Base-by-base conservation (phyloP, 2,329 filamentous ascomycete species). In the Aspergillus fumigatiaffinis region DNA sequence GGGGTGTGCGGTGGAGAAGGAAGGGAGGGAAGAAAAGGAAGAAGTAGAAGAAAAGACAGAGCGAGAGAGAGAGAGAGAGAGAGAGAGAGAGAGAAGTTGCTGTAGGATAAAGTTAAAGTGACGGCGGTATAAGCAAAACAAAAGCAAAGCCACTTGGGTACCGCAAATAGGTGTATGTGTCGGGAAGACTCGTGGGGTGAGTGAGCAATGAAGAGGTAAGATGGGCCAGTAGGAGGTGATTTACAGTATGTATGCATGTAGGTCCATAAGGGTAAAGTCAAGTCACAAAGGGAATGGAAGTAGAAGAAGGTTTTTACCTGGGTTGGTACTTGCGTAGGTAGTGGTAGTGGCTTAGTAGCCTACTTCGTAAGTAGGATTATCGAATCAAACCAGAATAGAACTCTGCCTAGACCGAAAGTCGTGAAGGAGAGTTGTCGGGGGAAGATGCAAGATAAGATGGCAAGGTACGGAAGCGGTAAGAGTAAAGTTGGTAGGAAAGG, bases 31-130 rank as follows among this genome's bases (percentile, higher is more conserved):
- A 50, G 60, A 55, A 59, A 50, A 54, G 41, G 58, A 54, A 59
- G 54, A 59, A 57, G 42, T 50, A 50, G 78, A 52, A 62, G 77
- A 21, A 47, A 52, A 58, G 54, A 53, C 55, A 50, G 46, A 56
- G 50, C 32, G 35, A 54, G 54, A 55, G 58, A 60, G 44, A 46
- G 57, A 26, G 25, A 26, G 7, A 1, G 23, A 23, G 23, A 23
- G 23, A 23, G 3, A 55, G 48, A 57, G 57, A 61, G 28, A 50
- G 48, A 38, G 32, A 38, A 17, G 32, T 17, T 35, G 32, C 32
- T 35, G 32, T 35, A 38, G 53, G 52, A 57, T 49, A 41, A 41
- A 56, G 55, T 49, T 29, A 20, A 35, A 48, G 35, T 47, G 44
- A 47, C 44, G 44, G 44, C 10, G 42, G 42, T 14, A 20, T 23